Conservation (phyloP, 208 protist genomes). For the Trypanosoma cruzi region DNA sequence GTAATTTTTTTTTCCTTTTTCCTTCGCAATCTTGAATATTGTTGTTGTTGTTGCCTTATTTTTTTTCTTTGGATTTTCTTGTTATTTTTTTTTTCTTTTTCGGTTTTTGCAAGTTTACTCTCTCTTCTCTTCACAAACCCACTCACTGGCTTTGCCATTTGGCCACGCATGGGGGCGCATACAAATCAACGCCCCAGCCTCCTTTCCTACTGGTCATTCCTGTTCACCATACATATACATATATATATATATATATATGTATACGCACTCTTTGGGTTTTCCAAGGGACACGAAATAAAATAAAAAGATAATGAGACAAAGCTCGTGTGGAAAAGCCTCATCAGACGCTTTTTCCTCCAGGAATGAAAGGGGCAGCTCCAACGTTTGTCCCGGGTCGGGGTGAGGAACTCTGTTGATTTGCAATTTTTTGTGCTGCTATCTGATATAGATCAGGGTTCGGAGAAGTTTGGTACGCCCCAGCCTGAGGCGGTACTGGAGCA, state of each 20-base stretch:
- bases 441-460: background rate
- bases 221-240: too few relatives aligned
- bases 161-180: conserved; percentile 14
- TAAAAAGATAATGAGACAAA: conserved; percentile 12
- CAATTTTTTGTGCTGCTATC: conserved; percentile 9
- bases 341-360: conserved; percentile 28
- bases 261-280: background rate
- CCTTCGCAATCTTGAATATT: background rate
- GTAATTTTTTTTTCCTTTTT: too few relatives aligned
- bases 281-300: background rate
- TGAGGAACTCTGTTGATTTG: conserved; percentile 7
- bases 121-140: background rate
- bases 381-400: conserved; percentile 59
- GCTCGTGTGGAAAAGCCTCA: background rate
- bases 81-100: background rate
- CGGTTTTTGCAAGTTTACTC: background rate
- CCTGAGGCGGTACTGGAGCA: conserved; percentile 20
- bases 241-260: too few relatives aligned
- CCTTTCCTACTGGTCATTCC: background rate
- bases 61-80: too few relatives aligned
- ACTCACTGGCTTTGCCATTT: background rate
- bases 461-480: conserved; percentile 1
- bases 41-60: background rate
- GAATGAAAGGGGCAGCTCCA: conserved; percentile 71
- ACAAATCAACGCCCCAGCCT: background rate